Percentiles rank a stretch among this genome's conserved stretches.
Conservation (phyloP, 768 basidiomycete species). For the Scleroderma bovista region DNA sequence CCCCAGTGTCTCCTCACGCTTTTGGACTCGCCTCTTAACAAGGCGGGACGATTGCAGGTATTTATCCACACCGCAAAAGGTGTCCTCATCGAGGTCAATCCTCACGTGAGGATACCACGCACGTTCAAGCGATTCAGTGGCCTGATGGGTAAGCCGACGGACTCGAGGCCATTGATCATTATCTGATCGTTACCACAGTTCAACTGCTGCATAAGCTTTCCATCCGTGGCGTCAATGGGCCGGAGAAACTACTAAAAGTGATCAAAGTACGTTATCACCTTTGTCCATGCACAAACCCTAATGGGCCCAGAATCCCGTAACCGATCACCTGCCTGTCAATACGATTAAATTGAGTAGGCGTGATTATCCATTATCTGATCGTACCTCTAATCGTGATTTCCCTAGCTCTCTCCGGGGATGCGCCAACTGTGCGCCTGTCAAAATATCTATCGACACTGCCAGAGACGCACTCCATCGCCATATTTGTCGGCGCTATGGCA, state of each 20-base stretch:
- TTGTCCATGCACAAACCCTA: not conserved
- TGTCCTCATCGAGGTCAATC: slow-evolving; percentile 96
- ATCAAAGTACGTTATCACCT: slow-evolving; percentile 62
- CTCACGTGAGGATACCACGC: slow-evolving; percentile 93
- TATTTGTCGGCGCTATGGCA: slow-evolving; percentile 99
- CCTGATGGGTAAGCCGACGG: slow-evolving; percentile 74
- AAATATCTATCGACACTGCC: slow-evolving; percentile 82
- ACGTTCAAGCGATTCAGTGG: slow-evolving; percentile 99
- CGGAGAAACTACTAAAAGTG: slow-evolving; percentile 95
- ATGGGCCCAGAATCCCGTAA: slow-evolving; percentile 74
- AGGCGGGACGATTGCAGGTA: slow-evolving; percentile 92
- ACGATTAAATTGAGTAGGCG: slow-evolving; percentile 90
- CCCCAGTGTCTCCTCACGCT: slow-evolving; percentile 87
- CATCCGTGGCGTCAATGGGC: slow-evolving; percentile 93
- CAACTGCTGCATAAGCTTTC: slow-evolving; percentile 95
- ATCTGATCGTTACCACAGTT: slow-evolving; percentile 42
- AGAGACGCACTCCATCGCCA: slow-evolving; percentile 81
- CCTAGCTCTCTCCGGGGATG: slow-evolving; percentile 87
- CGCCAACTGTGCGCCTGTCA: slow-evolving; percentile 74
- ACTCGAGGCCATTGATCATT: not conserved
- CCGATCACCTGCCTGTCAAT: slow-evolving; percentile 91
- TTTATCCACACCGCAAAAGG: slow-evolving; percentile 98
- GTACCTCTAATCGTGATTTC: slow-evolving; percentile 7
- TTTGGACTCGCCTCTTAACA: slow-evolving; percentile 96
- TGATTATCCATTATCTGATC: not conserved